A percentile compares a stretch with the other conserved stretches of the same genome.
These are phyloP conservation scores for Melanomma pulvis-pyrius DNA, from an alignment of 495 filamentous ascomycete species.

Conservation along the genomic window DNA sequence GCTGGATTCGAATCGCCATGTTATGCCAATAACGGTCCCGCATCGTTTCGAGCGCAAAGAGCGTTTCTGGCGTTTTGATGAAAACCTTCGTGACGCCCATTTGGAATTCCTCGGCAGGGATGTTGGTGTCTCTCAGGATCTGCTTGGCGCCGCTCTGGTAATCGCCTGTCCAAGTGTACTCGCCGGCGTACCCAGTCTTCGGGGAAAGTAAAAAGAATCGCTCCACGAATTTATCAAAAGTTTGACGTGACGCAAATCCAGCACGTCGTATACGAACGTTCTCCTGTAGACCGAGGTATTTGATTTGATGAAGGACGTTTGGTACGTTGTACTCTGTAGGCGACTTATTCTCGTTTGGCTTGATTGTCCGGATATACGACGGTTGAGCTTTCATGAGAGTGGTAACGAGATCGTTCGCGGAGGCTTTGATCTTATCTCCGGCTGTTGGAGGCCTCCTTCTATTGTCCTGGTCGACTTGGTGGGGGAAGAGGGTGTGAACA, in stretches of 20 bases:
- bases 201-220: conserved; percentile 95
- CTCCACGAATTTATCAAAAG: conserved; percentile 97
- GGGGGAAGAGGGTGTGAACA: conserved; percentile 83
- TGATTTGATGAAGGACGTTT: conserved; percentile 98
- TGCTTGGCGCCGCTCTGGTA: conserved; percentile 84
- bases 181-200: conserved; percentile 91
- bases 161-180: conserved; percentile 94
- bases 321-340: conserved; percentile 85
- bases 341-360: conserved; percentile 98
- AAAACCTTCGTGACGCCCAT: conserved; percentile 97
- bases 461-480: conserved; percentile 94
- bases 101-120: conserved; percentile 93
- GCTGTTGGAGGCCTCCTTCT: conserved; percentile 91
- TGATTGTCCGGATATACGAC: conserved; percentile 98
- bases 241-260: conserved; percentile 96
- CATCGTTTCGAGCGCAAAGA: conserved; percentile 98
- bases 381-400: conserved; percentile 97
- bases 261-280: conserved; percentile 97
- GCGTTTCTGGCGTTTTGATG: conserved; percentile 96
- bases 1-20: conserved; percentile 97
- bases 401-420: conserved; percentile 91
- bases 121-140: conserved; percentile 94
- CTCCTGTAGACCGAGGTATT: conserved; percentile 97
- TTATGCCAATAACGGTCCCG: conserved; percentile 98
- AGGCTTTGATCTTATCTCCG: conserved; percentile 94